Conservation (phyloP, 208 protist genomes). For the Wallacemonas sp. region DNA sequence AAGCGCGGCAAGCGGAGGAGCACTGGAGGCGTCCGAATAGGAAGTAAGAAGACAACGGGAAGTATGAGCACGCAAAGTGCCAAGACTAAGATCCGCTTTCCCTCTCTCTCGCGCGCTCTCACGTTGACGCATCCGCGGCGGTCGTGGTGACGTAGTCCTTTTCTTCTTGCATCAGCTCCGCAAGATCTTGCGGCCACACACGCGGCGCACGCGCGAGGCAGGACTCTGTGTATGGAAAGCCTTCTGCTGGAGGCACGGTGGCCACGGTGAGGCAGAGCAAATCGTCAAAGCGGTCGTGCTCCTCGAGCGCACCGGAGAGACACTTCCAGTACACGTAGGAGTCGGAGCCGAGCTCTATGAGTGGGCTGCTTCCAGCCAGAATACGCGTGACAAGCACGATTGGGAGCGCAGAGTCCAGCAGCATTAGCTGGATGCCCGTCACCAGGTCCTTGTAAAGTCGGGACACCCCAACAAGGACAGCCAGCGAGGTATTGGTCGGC, state of each 20-base stretch:
- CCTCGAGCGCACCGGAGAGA: conserved; percentile 33
- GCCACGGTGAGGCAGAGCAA: conserved; percentile 39
- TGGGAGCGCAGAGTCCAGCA: conserved; percentile 53
- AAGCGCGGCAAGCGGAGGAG: too few species aligned
- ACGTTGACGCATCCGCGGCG: too few species aligned
- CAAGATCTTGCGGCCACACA: conserved; percentile 56
- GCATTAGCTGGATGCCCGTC: conserved; percentile 51
- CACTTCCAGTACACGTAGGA: conserved; percentile 62
- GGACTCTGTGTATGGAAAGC: conserved; percentile 22
- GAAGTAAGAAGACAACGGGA: too few species aligned
- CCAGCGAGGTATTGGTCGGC: conserved; percentile 68
- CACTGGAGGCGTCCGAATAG: too few species aligned
- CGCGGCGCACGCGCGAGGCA: conserved; percentile 27
- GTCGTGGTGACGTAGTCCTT: conserved; percentile 22
- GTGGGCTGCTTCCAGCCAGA: conserved; percentile 20
- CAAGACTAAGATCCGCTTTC: too few species aligned
- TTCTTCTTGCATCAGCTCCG: conserved; percentile 43
- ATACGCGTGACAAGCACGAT: conserved; percentile 42
- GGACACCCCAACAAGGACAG: conserved; percentile 64
- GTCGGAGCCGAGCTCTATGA: neutral
- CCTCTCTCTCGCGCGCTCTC: too few species aligned
- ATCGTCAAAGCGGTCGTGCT: conserved; percentile 55
- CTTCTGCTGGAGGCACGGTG: neutral
- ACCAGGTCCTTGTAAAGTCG: conserved; percentile 66
- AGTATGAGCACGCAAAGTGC: too few species aligned